Base-by-base conservation (phyloP, 805 yeast genomes). In the Pichia manshurica region DNA sequence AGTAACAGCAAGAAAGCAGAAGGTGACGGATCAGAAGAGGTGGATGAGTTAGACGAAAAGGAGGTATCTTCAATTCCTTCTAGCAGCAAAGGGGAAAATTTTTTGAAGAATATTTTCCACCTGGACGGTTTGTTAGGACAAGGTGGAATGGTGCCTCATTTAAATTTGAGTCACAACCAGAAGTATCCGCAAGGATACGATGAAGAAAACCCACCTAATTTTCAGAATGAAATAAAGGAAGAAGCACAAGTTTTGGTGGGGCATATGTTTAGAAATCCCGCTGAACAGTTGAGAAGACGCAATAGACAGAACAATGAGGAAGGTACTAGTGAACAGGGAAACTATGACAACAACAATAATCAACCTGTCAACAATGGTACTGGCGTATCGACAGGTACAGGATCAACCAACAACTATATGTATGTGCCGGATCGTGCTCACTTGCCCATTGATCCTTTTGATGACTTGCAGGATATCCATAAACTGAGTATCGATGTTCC, bases 201-300 rank as follows among this genome's bases (percentile, higher is more conserved):
- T 20, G 41, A 38, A 19, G 59, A 68, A 48, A 65, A 42, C 21
- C 46, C 46, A 4, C 44, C 46, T 3, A 39, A 49, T 42, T 49
- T 45, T 20, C 49, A 51, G 8, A 72, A 68, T 21, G 72, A 67
- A 45, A 81, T 75, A 29, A 69, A 70, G 23, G 67, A 70, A 33
- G 82, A 81, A 52, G 87, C 87, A 1, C 69, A 71, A 45, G 73
- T 73, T 28, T 67, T 82, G 48, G 74, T 82, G 6, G 66, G 42
- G 19, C 44, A 22, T 8, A 47, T 47, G 47, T 28, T 49, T n/a
- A 39, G 22, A 19, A 42, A 33, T 28, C 47, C 48, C 10, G 55
- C 57, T 40, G 63, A 59, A 25, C 66, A 60, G 10, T 61, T 64
- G 47, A 51, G 53, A 41, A 53, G 55, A 25, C 17, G 17, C 16